A percentile compares a stretch with the other conserved stretches of the same genome.
Conservation (phyloP, 495 filamentous ascomycete species). For the Podospora comata region DNA sequence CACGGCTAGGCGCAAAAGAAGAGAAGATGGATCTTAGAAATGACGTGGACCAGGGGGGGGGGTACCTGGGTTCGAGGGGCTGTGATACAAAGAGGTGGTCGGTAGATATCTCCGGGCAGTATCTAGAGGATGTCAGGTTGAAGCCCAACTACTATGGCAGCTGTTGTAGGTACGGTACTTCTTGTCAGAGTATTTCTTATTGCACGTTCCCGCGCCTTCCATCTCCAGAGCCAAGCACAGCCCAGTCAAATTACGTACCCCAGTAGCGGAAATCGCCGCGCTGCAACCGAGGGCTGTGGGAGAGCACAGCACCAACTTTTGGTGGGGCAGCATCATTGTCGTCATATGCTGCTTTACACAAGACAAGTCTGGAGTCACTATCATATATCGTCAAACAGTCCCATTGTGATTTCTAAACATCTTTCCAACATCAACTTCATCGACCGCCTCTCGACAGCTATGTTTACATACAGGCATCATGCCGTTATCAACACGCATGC, state of each 20-base stretch:
- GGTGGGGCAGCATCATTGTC: slow-evolving; percentile 11
- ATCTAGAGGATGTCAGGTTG: background rate
- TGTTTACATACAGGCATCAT: background rate
- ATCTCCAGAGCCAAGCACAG: slow-evolving; percentile 10
- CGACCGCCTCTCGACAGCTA: background rate
- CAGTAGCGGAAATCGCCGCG: slow-evolving; percentile 18
- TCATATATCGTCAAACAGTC: background rate
- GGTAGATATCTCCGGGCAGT: background rate
- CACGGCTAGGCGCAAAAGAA: background rate
- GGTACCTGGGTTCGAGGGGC: background rate
- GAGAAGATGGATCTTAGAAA: background rate
- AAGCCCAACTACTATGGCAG: background rate
- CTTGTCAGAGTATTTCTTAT: background rate
- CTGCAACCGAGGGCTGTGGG: background rate
- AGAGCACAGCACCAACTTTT: slow-evolving; percentile 3
- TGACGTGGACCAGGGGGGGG: background rate
- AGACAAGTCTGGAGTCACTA: background rate
- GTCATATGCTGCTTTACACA: background rate
- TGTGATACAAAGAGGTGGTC: background rate
- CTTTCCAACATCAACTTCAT: background rate
- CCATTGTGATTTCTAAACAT: background rate
- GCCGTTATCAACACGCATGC: background rate
- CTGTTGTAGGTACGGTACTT: background rate
- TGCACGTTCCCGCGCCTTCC: slow-evolving; percentile 12
- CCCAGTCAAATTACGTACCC: slow-evolving; percentile 24